Evolutionary conservation across 371 early-diverging fungal species (phyloP), one percentile per base, ranked within the genome.

Genomic region (Nematocida minor): DNA sequence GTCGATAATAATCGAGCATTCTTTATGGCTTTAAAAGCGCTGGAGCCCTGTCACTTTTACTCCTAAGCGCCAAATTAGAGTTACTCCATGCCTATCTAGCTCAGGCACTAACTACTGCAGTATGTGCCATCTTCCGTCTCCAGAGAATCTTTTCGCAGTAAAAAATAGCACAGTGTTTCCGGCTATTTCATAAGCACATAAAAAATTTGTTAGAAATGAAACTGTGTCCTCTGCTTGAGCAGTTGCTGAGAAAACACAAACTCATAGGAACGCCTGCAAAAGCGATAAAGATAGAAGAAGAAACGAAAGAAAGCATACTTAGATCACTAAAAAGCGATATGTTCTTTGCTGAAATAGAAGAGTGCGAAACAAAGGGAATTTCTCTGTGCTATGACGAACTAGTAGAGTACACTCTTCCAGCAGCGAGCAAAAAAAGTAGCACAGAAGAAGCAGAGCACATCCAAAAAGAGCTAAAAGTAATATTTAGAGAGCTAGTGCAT

Each of bases 301-400:
- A 66, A 32, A 54, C 31, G 18, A 62, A 66, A 14, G 49, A 34
- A 18, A 46, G 31, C 2, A 53, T 55, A 9, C n/a, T 25, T 11
- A 7, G n/a, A 27, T 14, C 11, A 16, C 54, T 74, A n/a, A 27
- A 22, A 16, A 14, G 22, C 9, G 32, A 62, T 6, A 20, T 0
- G 32, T 74, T 74, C 66, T 74, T 74, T 34, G 25, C 29, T 40
- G 32, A 64, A 6, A 49, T 74, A 60, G 66, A 66, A 53, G 77
- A 74, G 49, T 74, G 77, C 49, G 77, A 74, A 41, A 0, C n/a
- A 7, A 51, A 16, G 22, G 77, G 77, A 16, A 34, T 64, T 22
- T 36, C 16, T 34, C 34, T 74, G 54, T 79, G 77, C 20, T 74
- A 74, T 48, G 77, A 74, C 32, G 77, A 64, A 27, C n/a, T 63